Conservation (phyloP, 1,284 basidiomycete species). For the Rhodotorula mucilaginosa region DNA sequence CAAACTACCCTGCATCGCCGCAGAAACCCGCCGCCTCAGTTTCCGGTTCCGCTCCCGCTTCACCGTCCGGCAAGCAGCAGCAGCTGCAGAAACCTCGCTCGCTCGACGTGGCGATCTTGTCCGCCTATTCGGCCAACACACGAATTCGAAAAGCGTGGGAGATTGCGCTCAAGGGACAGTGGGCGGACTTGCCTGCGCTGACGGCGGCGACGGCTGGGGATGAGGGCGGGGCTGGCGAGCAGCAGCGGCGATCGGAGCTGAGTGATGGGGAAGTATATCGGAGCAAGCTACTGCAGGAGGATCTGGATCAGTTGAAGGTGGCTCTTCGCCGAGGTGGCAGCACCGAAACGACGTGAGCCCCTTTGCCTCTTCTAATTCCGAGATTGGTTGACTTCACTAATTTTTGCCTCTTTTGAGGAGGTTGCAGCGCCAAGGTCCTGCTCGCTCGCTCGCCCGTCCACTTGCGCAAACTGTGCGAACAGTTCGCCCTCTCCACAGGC, state of each 20-base stretch:
- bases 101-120: constrained; percentile 34
- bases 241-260: neutral
- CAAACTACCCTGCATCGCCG: neutral
- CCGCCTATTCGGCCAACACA: constrained; percentile 22
- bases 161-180: constrained; percentile 28
- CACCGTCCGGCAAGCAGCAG: neutral
- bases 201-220: neutral
- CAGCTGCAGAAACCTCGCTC: constrained; percentile 8
- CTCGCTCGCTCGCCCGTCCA: constrained; percentile 35
- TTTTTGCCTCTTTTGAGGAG: too few relatives aligned
- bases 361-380: too few relatives aligned
- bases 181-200: constrained; percentile 22
- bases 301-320: constrained; percentile 38
- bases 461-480: constrained; percentile 19
- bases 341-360: constrained; percentile 31
- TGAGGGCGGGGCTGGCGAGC: neutral
- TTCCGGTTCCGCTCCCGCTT: neutral
- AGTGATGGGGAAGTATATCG: too few relatives aligned
- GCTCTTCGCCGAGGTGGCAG: constrained; percentile 32
- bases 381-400: too few relatives aligned
- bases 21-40: neutral
- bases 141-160: constrained; percentile 34
- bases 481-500: constrained; percentile 27
- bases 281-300: constrained; percentile 21
- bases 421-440: constrained; percentile 29